Evolutionary conservation across 495 filamentous ascomycete genomes (phyloP), one percentile per base, ranked within the genome.

Genomic region (Penicillium cosmopolitanum): DNA sequence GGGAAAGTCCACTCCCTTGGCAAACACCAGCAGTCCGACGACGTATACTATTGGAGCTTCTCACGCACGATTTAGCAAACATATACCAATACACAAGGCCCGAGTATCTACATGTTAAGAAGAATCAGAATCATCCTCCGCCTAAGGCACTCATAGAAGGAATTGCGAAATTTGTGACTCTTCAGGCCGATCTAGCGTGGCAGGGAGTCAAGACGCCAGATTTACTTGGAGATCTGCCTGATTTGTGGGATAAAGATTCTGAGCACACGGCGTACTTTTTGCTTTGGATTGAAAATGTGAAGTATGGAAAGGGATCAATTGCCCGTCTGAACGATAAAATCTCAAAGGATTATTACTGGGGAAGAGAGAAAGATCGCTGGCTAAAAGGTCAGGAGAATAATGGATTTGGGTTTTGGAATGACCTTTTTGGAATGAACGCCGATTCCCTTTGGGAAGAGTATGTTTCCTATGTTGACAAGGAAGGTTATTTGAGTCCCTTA

Each of bases 101-200:
- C 3, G 42, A 44, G 2, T 44, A 44, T 44, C n/a, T 44, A 3
- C 2, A 16, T n/a, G 42, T 44, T 5, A 48, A 48, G 23, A 23
- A n/a, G 11, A 23, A 48, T 6, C 28, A 31, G 23, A 28, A 12
- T 8, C 0, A 44, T 12, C 46, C 23, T 23, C 46, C 46, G 4
- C 28, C 28, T 9, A 11, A 5, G 9, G 46, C 5, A 28, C 23
- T 48, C 18, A 28, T 28, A 5, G 46, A 48, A 13, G 46, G 46
- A 12, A 48, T 48, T 48, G 19, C 46, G 18, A 48, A 23, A 19
- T 48, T 48, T 12, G 46, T 48, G 19, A 23, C 46, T 19, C 46
- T 48, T n/a, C 8, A 48, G 4, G 10, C 46, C 21, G 46, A 28
- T 28, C 18, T 48, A 6, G 23, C 18, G 11, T 36, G 42, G 50